Evolutionary conservation across 2,329 filamentous ascomycete genomes (phyloP).

Genomic region (Parascedosporium putredinis): DNA sequence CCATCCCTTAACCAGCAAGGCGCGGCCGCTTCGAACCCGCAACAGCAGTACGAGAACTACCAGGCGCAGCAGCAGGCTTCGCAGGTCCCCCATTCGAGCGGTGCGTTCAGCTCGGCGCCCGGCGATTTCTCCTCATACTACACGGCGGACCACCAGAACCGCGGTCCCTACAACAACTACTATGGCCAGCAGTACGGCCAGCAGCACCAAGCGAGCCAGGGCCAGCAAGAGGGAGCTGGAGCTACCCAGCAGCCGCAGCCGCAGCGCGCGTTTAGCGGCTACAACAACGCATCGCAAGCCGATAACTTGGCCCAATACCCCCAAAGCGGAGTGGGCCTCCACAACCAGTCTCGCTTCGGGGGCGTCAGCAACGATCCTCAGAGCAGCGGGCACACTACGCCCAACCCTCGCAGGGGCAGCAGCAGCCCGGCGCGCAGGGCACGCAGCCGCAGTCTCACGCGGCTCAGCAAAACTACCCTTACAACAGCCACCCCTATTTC

Average conservation of each 20-base stretch:
- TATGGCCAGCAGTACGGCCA: slow-evolving; percentile 54
- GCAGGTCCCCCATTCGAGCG: slow-evolving; percentile 47
- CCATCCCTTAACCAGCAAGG: slow-evolving; percentile 78
- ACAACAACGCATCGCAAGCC: slow-evolving; percentile 50
- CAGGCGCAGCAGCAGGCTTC: slow-evolving; percentile 48
- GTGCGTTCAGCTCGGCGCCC: slow-evolving; percentile 61
- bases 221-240: slow-evolving; percentile 60
- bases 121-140: slow-evolving; percentile 82
- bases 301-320: slow-evolving; percentile 60
- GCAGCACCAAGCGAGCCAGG: slow-evolving; percentile 49
- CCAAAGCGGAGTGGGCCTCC: slow-evolving; percentile 49
- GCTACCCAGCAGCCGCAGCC: slow-evolving; percentile 31
- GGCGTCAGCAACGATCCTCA: slow-evolving; percentile 55
- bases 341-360: slow-evolving; percentile 49
- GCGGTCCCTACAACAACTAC: slow-evolving; percentile 70
- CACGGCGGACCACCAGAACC: slow-evolving; percentile 60
- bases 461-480: slow-evolving; percentile 38
- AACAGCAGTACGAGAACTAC: slow-evolving; percentile 50
- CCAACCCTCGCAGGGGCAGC: slow-evolving; percentile 54
- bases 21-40: slow-evolving; percentile 30
- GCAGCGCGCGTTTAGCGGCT: slow-evolving; percentile 68
- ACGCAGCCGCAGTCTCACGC: slow-evolving; percentile 34
- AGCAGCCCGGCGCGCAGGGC: slow-evolving; percentile 31
- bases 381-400: slow-evolving; percentile 83
- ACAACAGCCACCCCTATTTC: slow-evolving; percentile 49